These are phyloP conservation scores for Zasmidium angulare DNA, from an alignment of 2,329 filamentous ascomycete species.

Conservation along the genomic window DNA sequence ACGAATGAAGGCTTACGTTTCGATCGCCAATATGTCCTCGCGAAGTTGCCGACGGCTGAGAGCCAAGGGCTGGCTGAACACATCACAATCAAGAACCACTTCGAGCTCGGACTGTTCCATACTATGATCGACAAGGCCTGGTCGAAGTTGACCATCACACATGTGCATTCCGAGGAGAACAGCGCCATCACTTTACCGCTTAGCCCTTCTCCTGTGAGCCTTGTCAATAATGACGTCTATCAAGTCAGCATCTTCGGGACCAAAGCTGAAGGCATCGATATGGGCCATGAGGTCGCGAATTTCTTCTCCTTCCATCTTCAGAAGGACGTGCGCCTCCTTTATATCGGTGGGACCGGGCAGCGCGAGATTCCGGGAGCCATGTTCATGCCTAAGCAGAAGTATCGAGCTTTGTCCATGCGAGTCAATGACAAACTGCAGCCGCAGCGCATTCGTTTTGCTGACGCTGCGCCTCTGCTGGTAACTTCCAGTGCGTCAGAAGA, in stretches of 20 bases:
- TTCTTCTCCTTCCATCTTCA: slow-evolving; percentile 33
- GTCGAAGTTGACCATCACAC: slow-evolving; percentile 37
- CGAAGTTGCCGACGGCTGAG: slow-evolving; percentile 31
- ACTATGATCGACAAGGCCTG: slow-evolving; percentile 34
- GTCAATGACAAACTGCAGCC: slow-evolving; percentile 36
- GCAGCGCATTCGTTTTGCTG: slow-evolving; percentile 35
- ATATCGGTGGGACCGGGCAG: slow-evolving; percentile 36
- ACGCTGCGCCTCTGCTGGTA: slow-evolving; percentile 34
- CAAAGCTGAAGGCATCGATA: slow-evolving; percentile 34
- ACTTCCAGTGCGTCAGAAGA: slow-evolving; percentile 37
- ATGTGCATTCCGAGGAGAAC: slow-evolving; percentile 30
- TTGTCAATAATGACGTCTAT: slow-evolving; percentile 29
- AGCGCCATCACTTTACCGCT: slow-evolving; percentile 29
- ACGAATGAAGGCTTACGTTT: slow-evolving; percentile 37
- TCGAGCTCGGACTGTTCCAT: slow-evolving; percentile 34
- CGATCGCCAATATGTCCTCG: slow-evolving; percentile 36
- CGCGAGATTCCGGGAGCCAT: slow-evolving; percentile 35
- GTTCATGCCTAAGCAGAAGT: slow-evolving; percentile 33
- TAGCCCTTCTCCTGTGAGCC: slow-evolving; percentile 32
- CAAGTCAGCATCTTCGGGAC: slow-evolving; percentile 37
- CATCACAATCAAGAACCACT: slow-evolving; percentile 38
- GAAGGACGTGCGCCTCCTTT: slow-evolving; percentile 28
- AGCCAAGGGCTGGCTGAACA: slow-evolving; percentile 34
- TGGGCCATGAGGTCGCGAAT: slow-evolving; percentile 32
- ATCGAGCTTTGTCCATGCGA: slow-evolving; percentile 31